Evolutionary conservation across 441 rosid genomes (phyloP).

Genomic region (Jatropha multifida): DNA sequence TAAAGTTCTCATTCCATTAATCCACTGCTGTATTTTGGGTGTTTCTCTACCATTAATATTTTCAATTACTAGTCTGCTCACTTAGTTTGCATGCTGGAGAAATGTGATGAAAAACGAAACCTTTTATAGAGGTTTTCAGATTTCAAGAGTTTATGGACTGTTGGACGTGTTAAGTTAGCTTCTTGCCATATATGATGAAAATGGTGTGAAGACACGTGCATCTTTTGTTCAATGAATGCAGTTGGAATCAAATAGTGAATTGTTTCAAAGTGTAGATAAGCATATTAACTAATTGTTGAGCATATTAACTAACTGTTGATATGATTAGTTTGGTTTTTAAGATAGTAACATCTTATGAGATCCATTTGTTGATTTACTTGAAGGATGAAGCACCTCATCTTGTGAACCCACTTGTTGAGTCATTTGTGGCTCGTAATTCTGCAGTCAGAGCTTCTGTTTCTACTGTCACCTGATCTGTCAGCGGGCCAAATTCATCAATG

Average conservation of each 20-base stretch:
- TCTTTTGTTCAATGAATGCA: neutral
- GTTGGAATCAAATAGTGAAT: neutral
- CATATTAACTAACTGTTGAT: neutral
- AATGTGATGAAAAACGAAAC: neutral
- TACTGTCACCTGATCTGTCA: constrained; percentile 25
- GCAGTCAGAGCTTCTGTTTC: constrained; percentile 25
- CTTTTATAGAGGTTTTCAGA: neutral
- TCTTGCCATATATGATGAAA: neutral
- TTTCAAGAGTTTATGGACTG: neutral
- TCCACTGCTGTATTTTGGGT: neutral
- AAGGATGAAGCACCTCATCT: constrained; percentile 89
- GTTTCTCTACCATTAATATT: neutral
- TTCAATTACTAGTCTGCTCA: neutral
- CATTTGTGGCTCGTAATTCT: constrained; percentile 67
- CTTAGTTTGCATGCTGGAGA: neutral
- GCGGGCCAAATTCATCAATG: constrained; percentile 11
- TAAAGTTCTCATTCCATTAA: neutral
- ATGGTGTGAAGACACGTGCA: neutral
- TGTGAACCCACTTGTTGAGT: constrained; percentile 78
- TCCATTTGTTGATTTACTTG: constrained; percentile 15
- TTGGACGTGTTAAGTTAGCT: neutral
- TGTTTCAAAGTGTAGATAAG: neutral
- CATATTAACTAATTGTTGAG: neutral
- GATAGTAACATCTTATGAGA: neutral
- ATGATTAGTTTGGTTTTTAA: neutral